phyloP scores from a whole-genome alignment of 208 protist species.

The Leishmania tarentolae region DNA sequence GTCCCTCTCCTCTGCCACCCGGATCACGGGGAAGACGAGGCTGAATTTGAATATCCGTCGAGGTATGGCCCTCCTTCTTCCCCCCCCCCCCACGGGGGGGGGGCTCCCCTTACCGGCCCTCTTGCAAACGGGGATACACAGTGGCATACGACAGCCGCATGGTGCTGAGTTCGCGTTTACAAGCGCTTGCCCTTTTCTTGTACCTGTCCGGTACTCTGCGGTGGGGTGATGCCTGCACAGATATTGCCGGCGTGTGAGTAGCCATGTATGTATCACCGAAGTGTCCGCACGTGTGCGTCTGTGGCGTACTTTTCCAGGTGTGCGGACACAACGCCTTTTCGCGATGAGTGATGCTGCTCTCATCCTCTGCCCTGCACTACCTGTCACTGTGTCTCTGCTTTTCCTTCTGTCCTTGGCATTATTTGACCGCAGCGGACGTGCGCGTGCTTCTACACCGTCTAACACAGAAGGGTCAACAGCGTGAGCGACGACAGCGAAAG shows the following conservation, averaged over 20 bases:
- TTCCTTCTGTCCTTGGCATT: neutral
- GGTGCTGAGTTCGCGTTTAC: neutral
- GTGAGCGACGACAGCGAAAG: neutral
- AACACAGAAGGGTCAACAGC: neutral
- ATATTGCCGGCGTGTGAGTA: neutral
- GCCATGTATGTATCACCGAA: neutral
- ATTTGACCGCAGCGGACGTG: neutral
- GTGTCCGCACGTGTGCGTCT: neutral
- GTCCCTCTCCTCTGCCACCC: neutral
- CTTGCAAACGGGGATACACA: neutral
- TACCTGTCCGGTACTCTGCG: neutral
- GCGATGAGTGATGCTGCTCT: neutral
- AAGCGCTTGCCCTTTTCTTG: neutral
- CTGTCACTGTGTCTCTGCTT: neutral
- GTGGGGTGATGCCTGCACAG: neutral
- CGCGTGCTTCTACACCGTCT: neutral
- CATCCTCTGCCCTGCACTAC: neutral
- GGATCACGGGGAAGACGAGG: neutral
- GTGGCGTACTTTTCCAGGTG: neutral
- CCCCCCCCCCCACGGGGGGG: too few species aligned
- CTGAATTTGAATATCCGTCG: neutral
- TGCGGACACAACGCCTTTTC: neutral
- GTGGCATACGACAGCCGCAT: neutral
- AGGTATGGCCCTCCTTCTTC: neutral
- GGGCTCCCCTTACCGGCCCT: neutral